phyloP scores from a whole-genome alignment of 176 grass and related monocot genomes.

The Rhynchospora pubera region DNA sequence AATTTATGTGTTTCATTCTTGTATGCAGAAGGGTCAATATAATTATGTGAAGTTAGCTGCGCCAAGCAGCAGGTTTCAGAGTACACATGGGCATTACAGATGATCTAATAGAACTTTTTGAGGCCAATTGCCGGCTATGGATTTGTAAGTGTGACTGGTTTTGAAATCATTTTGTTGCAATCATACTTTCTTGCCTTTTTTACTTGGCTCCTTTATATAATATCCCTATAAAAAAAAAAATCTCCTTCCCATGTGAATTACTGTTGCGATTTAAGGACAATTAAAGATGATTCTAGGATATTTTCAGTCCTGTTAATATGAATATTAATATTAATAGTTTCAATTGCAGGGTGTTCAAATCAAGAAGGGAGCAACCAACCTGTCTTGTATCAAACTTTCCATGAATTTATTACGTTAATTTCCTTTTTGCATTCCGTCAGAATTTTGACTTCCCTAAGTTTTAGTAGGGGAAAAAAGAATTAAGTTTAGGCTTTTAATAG shows the following conservation, averaged over 20 bases:
- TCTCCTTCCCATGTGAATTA: background rate
- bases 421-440: background rate
- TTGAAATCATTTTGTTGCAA: slow-evolving; percentile 1
- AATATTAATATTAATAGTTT: too few species aligned
- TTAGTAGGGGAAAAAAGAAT: background rate
- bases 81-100: background rate
- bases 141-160: slow-evolving; percentile 2
- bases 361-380: background rate
- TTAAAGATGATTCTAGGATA: background rate
- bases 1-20: background rate
- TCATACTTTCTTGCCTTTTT: background rate
- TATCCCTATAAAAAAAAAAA: background rate
- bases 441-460: background rate
- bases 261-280: background rate
- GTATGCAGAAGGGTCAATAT: background rate
- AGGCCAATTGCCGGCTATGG: background rate
- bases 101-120: background rate
- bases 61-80: background rate
- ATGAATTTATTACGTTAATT: background rate
- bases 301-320: background rate
- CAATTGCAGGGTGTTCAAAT: background rate
- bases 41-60: background rate
- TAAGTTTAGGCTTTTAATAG: background rate
- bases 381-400: background rate
- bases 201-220: background rate